Base-by-base conservation (phyloP, 202 grass and related monocot genomes). In the Bolboschoenoplectus hybrid region DNA sequence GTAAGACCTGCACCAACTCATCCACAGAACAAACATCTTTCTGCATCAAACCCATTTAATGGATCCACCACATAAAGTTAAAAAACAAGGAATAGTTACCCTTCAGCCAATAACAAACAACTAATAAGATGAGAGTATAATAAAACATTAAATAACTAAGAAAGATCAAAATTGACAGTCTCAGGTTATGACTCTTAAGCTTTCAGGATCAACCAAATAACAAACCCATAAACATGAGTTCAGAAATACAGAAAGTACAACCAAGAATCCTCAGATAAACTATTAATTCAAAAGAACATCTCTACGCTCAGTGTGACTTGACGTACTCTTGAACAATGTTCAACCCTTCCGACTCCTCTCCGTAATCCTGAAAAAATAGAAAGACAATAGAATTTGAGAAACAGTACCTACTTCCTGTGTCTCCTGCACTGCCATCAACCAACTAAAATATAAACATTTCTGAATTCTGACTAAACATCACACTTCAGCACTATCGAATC, bases 271-370 rank as follows among this genome's bases (percentile, higher is more conserved):
- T 41, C 3, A 4, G 75, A 4, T 52, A 60, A 60, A 43, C 35
- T 80, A 80, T 19, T 7, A 16, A 56, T 61, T 58, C 53, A 19
- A 41, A n/a, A n/a, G 8, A 41, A 43, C 7, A 61, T 46, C 17
- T 47, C 34, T 60, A 60, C 40, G 8, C 36, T 80, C 36, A 80
- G 53, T 80, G 52, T 0, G 91, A 90, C 57, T 88, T 88, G 20
- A 89, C 81, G 16, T 90, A 88, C 41, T 93, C 84, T 82, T 84
- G 83, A 75, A 92, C 91, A 58, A 89, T 88, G 79, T 93, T 49
- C 38, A 93, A 73, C 9, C 91, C 88, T 81, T 89, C 67, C 1
- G 91, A 88, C 61, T 90, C 91, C 52, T 93, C 91, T 41, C 88
- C 88, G 9, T 93, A 90, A 87, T 93, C 84, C 86, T 93, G 86